Conservation (phyloP, 1,284 basidiomycete species). For the Austroboletus niveus region DNA sequence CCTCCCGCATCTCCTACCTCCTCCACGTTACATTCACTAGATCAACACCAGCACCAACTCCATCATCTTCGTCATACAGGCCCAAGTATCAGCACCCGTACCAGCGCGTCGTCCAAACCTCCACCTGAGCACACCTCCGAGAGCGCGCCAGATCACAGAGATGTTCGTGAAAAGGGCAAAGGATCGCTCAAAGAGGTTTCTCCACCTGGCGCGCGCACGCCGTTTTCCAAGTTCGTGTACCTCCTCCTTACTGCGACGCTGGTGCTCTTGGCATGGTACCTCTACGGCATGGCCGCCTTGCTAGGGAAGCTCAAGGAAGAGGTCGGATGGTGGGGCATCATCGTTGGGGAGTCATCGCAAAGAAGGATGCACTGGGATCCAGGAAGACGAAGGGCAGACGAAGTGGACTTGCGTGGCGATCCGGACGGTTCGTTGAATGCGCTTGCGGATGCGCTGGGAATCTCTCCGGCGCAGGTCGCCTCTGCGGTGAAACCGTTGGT, state of each 20-base stretch:
- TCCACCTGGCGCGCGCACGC: neutral
- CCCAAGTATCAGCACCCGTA: conserved; percentile 12
- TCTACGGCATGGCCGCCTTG: conserved; percentile 10
- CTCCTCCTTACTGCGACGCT: conserved; percentile 8
- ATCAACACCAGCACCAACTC: conserved; percentile 6
- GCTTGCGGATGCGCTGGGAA: conserved; percentile 58
- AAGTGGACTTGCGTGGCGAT: neutral
- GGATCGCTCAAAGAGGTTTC: neutral
- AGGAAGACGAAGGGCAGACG: neutral
- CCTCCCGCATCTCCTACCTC: conserved; percentile 9
- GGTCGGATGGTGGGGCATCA: conserved; percentile 25
- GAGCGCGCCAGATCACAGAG: neutral
- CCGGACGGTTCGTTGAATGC: conserved; percentile 54
- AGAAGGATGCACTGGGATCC: neutral
- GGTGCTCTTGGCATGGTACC: conserved; percentile 22
- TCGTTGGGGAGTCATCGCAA: conserved; percentile 2
- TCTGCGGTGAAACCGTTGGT: conserved; percentile 57
- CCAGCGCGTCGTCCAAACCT: conserved; percentile 3
- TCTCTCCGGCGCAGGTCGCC: conserved; percentile 58
- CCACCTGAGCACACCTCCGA: neutral
- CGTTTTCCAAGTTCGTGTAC: conserved; percentile 19
- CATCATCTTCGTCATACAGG: conserved; percentile 19
- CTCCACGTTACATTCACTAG: conserved; percentile 9
- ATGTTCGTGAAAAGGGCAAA: neutral
- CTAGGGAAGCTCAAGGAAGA: conserved; percentile 22